Evolutionary conservation across 345 rosid species (phyloP).

Genomic region (Raphanus sativus): DNA sequence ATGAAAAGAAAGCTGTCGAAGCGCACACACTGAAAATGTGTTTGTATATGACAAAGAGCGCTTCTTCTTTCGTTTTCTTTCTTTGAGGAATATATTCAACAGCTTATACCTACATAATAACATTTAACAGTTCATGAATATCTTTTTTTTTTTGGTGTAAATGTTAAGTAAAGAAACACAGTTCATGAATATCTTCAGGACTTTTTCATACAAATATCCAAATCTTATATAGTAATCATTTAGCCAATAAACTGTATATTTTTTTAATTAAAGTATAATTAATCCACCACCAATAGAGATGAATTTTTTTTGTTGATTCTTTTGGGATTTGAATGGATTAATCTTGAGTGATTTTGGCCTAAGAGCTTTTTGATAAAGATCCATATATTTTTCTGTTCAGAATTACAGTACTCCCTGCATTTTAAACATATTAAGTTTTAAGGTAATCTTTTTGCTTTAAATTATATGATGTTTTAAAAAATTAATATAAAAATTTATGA

Average conservation of each 20-base stretch:
- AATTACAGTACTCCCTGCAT: neutral
- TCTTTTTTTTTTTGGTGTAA: no score
- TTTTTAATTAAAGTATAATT: slow-evolving; percentile 19
- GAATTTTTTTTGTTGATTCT: neutral
- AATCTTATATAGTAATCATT: slow-evolving; percentile 20
- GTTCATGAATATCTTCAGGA: slow-evolving; percentile 1
- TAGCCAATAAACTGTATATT: slow-evolving; percentile 9
- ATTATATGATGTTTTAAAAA: no score
- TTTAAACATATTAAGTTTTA: no score
- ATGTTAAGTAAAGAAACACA: no score
- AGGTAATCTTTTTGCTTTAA: no score
- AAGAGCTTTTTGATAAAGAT: neutral
- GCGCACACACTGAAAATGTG: slow-evolving; percentile 9
- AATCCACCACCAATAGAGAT: slow-evolving; percentile 21
- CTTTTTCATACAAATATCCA: slow-evolving; percentile 3
- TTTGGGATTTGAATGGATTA: neutral
- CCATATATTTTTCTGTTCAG: neutral
- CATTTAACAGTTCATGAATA: neutral
- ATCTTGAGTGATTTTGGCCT: neutral
- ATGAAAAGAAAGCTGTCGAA: slow-evolving; percentile 10
- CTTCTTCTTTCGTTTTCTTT: slow-evolving; percentile 22
- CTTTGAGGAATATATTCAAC: slow-evolving; percentile 36
- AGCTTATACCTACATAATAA: slow-evolving; percentile 23
- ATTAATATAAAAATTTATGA: no score
- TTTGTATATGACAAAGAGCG: slow-evolving; percentile 1